phyloP scores from a whole-genome alignment of 345 rosid species.

The Salix caprea region DNA sequence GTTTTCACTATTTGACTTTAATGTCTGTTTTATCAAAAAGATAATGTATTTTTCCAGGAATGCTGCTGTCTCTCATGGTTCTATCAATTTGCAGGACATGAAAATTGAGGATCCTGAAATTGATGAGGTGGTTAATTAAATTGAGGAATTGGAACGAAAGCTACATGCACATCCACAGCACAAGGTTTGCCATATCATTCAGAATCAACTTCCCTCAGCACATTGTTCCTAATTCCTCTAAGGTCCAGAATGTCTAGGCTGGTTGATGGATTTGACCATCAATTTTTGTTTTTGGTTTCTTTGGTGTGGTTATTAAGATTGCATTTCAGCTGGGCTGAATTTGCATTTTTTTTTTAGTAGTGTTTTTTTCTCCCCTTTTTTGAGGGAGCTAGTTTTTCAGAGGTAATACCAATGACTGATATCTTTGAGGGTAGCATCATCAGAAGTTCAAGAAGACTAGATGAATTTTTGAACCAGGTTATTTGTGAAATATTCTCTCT shows the following conservation, averaged over 20 bases:
- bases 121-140: conserved; percentile 72
- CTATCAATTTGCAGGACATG: conserved; percentile 69
- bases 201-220: not conserved
- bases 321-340: not conserved
- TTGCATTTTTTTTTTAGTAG: not conserved
- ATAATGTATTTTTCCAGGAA: not conserved
- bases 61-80: not conserved
- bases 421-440: conserved; percentile 97
- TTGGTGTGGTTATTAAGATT: not conserved
- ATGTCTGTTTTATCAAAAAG: not conserved
- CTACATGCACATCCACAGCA: conserved; percentile 78
- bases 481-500: not conserved
- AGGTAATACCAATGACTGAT: conserved; percentile 92
- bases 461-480: conserved; percentile 97
- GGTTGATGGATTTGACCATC: not conserved
- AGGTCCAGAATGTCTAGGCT: not conserved
- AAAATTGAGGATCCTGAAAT: conserved; percentile 85
- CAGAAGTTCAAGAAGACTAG: conserved; percentile 89
- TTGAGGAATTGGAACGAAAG: conserved; percentile 79
- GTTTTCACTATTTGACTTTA: not conserved
- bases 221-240: not conserved
- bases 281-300: not conserved
- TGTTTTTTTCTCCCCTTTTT: conserved; percentile 15
- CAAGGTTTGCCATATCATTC: conserved; percentile 50
- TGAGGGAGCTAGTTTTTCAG: conserved; percentile 90